These are phyloP conservation scores for Scutellaria barbata DNA, from an alignment of 257 asterid genomes.

Conservation along the genomic window DNA sequence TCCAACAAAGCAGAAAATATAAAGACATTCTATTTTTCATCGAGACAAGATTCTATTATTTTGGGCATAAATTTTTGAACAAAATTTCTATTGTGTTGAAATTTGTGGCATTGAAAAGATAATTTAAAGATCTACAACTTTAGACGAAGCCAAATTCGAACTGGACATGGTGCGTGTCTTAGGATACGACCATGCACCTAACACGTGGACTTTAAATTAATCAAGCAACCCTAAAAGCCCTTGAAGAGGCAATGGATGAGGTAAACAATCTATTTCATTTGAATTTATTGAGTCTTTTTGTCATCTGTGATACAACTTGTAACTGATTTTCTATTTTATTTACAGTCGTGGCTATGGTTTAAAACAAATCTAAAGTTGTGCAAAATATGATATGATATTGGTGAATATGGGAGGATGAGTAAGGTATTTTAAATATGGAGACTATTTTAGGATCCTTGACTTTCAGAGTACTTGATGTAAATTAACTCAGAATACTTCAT, in stretches of 20 bases:
- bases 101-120: too few species aligned
- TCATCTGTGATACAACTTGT: conserved; percentile 17
- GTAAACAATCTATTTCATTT: conserved; percentile 43
- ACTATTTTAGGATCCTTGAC: conserved; percentile 11
- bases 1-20: too few species aligned
- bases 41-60: too few species aligned
- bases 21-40: too few species aligned
- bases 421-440: conserved; percentile 56
- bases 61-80: too few species aligned
- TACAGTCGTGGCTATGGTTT: conserved; percentile 97
- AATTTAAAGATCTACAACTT: too few species aligned
- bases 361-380: conserved; percentile 97
- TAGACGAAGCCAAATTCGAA: too few species aligned
- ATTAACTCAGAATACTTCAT: conserved; percentile 32
- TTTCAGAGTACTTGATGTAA: conserved; percentile 25
- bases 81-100: too few species aligned
- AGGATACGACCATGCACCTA: too few species aligned
- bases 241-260: conserved; percentile 99
- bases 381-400: conserved; percentile 96
- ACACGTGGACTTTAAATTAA: too few species aligned
- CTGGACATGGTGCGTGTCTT: too few species aligned
- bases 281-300: not conserved
- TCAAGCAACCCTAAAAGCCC: conserved; percentile 90
- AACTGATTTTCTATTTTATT: conserved; percentile 20
- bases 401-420: conserved; percentile 92